Evolutionary conservation across 139 green algal species (phyloP).

Genomic region (Tetradesmus lagerheimii): DNA sequence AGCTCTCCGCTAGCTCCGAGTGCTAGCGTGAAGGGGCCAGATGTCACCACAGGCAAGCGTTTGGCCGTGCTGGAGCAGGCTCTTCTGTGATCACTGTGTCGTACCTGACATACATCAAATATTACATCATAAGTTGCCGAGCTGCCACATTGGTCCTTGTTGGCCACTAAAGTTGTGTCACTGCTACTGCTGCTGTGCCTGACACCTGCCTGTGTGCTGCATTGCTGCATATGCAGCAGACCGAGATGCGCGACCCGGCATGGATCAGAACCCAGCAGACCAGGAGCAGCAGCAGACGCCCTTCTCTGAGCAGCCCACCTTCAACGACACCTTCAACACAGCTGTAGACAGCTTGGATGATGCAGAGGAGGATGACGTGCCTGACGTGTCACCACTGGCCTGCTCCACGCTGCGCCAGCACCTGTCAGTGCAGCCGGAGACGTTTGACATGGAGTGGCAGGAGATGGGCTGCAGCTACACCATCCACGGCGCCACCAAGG

Average conservation of each 20-base stretch:
- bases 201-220: not conserved
- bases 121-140: no score
- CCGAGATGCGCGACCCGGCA: not conserved
- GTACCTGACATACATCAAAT: no score
- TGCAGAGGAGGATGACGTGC: not conserved
- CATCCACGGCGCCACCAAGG: not conserved
- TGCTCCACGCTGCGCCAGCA: not conserved
- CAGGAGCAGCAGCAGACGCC: slow-evolving; percentile 12
- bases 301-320: not conserved
- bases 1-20: not conserved
- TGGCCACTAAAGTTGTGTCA: not conserved
- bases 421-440: slow-evolving; percentile 13
- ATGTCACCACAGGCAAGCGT: not conserved
- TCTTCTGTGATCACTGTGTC: not conserved
- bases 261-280: not conserved
- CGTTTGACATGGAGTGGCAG: slow-evolving; percentile 44
- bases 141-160: no score
- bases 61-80: not conserved
- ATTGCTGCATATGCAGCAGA: not conserved
- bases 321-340: slow-evolving; percentile 2
- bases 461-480: slow-evolving; percentile 46
- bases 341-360: not conserved
- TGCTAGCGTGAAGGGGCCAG: not conserved
- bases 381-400: not conserved
- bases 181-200: not conserved